A percentile compares a stretch with the other conserved stretches of the same genome.
These are phyloP conservation scores for Sporisorium sorghi DNA, from an alignment of 1,284 basidiomycete genomes.

Conservation along the genomic window DNA sequence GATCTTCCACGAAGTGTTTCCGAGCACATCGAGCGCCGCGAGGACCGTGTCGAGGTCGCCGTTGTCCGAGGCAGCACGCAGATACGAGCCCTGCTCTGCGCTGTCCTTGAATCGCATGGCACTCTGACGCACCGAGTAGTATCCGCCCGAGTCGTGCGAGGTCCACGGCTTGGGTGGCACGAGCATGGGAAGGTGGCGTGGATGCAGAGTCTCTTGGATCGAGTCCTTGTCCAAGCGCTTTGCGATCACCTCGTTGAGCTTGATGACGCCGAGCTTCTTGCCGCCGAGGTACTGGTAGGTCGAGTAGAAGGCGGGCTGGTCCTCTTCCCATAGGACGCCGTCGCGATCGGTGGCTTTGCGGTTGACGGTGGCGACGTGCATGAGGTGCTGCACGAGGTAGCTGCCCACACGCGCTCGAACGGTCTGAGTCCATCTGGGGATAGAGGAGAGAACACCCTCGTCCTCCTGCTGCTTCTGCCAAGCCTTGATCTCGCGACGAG, in stretches of 20 bases:
- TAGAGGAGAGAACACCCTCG: constrained; percentile 72
- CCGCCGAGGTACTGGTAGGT: constrained; percentile 93
- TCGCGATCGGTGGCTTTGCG: constrained; percentile 71
- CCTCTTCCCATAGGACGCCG: constrained; percentile 73
- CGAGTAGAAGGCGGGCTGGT: constrained; percentile 91
- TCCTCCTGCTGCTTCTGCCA: constrained; percentile 75
- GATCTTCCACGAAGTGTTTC: constrained; percentile 90
- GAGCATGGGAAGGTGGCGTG: constrained; percentile 95
- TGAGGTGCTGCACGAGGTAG: constrained; percentile 83
- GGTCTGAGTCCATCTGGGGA: constrained; percentile 79
- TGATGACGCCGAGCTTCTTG: constrained; percentile 89
- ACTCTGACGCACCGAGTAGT: constrained; percentile 72
- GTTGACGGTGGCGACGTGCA: constrained; percentile 84
- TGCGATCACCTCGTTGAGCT: constrained; percentile 83
- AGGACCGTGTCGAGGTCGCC: constrained; percentile 87
- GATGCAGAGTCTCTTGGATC: constrained; percentile 83
- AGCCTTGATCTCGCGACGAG: constrained; percentile 56
- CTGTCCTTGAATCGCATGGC: constrained; percentile 93
- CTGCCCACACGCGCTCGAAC: constrained; percentile 83
- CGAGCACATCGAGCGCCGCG: constrained; percentile 88
- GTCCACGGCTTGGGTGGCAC: constrained; percentile 91
- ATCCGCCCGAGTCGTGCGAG: constrained; percentile 82
- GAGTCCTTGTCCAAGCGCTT: constrained; percentile 83
- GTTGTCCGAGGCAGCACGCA: constrained; percentile 79
- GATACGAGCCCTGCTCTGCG: constrained; percentile 84